Percentiles rank a stretch among this genome's conserved stretches.
Evolutionary conservation across 2,329 filamentous ascomycete genomes (phyloP).

Genomic region (Teratosphaeria gauchensis): DNA sequence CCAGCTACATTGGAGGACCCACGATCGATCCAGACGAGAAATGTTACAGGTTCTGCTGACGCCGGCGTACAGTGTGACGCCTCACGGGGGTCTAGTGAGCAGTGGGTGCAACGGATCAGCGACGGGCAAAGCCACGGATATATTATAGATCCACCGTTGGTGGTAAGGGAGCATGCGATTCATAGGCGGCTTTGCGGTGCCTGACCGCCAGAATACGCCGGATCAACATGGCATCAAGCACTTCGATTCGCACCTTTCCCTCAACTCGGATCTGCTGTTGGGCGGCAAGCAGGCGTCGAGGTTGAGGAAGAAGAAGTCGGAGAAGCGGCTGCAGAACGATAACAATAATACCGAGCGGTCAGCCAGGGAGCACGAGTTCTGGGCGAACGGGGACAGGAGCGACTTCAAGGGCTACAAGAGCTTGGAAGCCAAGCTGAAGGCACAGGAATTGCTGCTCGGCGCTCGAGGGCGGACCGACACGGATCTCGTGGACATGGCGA

Average conservation of each 20-base stretch:
- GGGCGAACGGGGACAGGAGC: background rate
- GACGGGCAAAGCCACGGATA: background rate
- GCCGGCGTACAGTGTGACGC: background rate
- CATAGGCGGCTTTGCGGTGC: background rate
- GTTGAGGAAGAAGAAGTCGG: background rate
- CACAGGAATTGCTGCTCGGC: background rate
- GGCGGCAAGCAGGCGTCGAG: background rate
- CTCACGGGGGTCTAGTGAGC: background rate
- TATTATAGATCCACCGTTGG: background rate
- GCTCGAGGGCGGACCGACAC: background rate
- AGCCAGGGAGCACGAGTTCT: background rate
- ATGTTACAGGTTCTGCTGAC: background rate
- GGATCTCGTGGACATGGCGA: background rate
- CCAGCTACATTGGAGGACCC: background rate
- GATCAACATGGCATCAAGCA: background rate
- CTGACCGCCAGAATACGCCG: background rate
- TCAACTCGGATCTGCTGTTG: background rate
- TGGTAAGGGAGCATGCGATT: background rate
- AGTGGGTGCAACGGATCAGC: background rate
- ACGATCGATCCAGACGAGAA: background rate
- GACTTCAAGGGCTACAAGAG: background rate
- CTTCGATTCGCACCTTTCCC: background rate
- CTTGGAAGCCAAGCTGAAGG: background rate
- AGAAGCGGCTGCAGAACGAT: background rate
- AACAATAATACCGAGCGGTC: background rate